A percentile compares a stretch with the other conserved stretches of the same genome.
phyloP scores from a whole-genome alignment of 495 filamentous ascomycete genomes.

The Penicillium mononematosum region DNA sequence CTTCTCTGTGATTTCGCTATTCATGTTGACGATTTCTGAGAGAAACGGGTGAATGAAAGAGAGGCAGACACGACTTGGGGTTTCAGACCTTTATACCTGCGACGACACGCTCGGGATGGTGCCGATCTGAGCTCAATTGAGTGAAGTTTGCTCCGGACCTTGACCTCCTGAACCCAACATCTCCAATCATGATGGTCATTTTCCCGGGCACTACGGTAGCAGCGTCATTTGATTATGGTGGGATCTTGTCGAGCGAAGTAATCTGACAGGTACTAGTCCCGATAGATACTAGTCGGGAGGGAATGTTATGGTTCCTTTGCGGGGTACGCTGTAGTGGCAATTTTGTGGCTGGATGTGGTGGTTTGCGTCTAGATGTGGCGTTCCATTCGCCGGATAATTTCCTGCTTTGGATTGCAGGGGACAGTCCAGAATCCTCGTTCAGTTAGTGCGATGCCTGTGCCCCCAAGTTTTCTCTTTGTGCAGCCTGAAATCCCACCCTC shows the following conservation, averaged over 20 bases:
- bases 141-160: slow-evolving; percentile 33
- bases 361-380: slow-evolving; percentile 18
- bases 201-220: slow-evolving; percentile 22
- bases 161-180: slow-evolving; percentile 26
- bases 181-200: slow-evolving; percentile 12
- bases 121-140: slow-evolving; percentile 26
- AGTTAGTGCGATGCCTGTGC: slow-evolving; percentile 14
- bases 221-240: slow-evolving; percentile 28
- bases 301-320: slow-evolving; percentile 24
- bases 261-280: too few species aligned
- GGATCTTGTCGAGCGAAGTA: slow-evolving; percentile 19
- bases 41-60: slow-evolving; percentile 30
- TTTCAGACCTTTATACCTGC: slow-evolving; percentile 35
- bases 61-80: slow-evolving; percentile 29
- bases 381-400: slow-evolving; percentile 23
- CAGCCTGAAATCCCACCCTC: slow-evolving; percentile 2
- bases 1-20: slow-evolving; percentile 37
- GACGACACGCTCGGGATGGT: slow-evolving; percentile 23
- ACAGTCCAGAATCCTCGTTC: slow-evolving; percentile 5
- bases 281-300: slow-evolving; percentile 3
- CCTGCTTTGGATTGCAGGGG: slow-evolving; percentile 12
- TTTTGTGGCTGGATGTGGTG: slow-evolving; percentile 5
- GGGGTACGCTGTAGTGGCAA: slow-evolving; percentile 15
- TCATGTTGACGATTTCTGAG: slow-evolving; percentile 42
- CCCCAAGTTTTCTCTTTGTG: slow-evolving; percentile 3